A percentile compares a stretch with the other conserved stretches of the same genome.
phyloP scores from a whole-genome alignment of 768 basidiomycete species.

The Hydnum rufescens region DNA sequence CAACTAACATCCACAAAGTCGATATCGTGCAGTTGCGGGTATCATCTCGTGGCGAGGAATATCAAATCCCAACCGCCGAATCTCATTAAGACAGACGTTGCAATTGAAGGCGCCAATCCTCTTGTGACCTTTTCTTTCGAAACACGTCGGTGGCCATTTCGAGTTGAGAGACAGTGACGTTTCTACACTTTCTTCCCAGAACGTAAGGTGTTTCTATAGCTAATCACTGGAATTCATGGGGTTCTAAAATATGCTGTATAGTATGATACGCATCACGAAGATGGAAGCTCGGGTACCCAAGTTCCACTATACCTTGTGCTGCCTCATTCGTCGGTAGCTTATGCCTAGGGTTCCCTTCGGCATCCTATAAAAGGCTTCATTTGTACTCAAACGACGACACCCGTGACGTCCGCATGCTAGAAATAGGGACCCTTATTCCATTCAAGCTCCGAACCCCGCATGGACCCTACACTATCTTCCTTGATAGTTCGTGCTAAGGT shows the following conservation, averaged over 20 bases:
- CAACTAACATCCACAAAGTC: slow-evolving; percentile 81
- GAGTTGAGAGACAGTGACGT: slow-evolving; percentile 74
- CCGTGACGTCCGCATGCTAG: slow-evolving; percentile 73
- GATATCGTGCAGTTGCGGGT: slow-evolving; percentile 64
- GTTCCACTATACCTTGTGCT: slow-evolving; percentile 30
- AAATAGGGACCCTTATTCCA: slow-evolving; percentile 80
- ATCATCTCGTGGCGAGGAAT: slow-evolving; percentile 20
- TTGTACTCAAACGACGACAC: slow-evolving; percentile 40
- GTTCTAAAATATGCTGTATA: not conserved
- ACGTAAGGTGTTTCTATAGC: slow-evolving; percentile 30
- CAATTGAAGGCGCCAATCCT: slow-evolving; percentile 71
- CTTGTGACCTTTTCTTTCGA: slow-evolving; percentile 58
- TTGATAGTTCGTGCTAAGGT: slow-evolving; percentile 88
- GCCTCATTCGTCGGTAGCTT: slow-evolving; percentile 35
- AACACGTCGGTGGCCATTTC: slow-evolving; percentile 68
- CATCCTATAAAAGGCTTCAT: slow-evolving; percentile 55
- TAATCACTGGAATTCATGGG: no score
- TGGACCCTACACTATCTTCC: slow-evolving; percentile 47
- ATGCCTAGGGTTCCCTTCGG: slow-evolving; percentile 92
- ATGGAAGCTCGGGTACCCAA: slow-evolving; percentile 11
- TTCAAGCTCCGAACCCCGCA: slow-evolving; percentile 56
- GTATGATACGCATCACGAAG: slow-evolving; percentile 11
- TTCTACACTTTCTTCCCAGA: slow-evolving; percentile 47
- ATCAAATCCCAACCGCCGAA: slow-evolving; percentile 26
- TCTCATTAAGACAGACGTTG: slow-evolving; percentile 56